These are phyloP conservation scores for Metschnikowia reukaufii DNA, from an alignment of 805 yeast species.

Conservation along the genomic window DNA sequence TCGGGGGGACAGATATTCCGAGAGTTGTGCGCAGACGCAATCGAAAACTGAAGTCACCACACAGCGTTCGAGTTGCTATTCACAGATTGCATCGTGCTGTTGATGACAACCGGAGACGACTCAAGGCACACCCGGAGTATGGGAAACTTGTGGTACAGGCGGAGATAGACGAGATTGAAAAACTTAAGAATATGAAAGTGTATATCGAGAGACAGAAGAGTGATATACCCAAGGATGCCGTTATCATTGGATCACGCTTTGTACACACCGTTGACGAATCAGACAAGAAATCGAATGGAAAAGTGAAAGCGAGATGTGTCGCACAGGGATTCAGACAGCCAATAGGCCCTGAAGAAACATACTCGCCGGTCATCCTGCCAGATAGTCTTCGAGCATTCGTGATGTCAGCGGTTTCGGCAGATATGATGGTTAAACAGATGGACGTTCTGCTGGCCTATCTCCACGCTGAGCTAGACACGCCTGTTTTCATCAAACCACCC, in stretches of 20 bases:
- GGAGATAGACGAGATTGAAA: slow-evolving; percentile 2
- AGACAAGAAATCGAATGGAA: slow-evolving; percentile 3
- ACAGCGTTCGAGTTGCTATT: too few relatives aligned
- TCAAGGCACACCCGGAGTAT: too few relatives aligned
- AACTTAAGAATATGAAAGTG: slow-evolving; percentile 2
- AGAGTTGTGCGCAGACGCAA: too few relatives aligned
- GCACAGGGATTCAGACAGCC: slow-evolving; percentile 4
- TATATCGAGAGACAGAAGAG: background rate
- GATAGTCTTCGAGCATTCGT: background rate
- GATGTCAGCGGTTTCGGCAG: background rate
- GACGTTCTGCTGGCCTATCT: slow-evolving; percentile 3
- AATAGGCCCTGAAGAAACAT: slow-evolving; percentile 1
- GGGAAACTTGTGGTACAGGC: background rate
- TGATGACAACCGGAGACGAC: too few relatives aligned
- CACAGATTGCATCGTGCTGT: too few relatives aligned
- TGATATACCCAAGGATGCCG: background rate
- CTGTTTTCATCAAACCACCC: slow-evolving; percentile 3
- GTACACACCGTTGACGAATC: slow-evolving; percentile 5
- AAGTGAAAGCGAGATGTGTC: slow-evolving; percentile 2
- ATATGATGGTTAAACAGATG: slow-evolving; percentile 1
- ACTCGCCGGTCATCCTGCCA: slow-evolving; percentile 6
- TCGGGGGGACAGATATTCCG: too few relatives aligned
- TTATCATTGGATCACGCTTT: background rate
- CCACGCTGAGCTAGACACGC: slow-evolving; percentile 3
- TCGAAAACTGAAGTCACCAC: too few relatives aligned